Base-by-base conservation (phyloP, 805 yeast genomes). In the Vanderwaltozyma verrucispora region DNA sequence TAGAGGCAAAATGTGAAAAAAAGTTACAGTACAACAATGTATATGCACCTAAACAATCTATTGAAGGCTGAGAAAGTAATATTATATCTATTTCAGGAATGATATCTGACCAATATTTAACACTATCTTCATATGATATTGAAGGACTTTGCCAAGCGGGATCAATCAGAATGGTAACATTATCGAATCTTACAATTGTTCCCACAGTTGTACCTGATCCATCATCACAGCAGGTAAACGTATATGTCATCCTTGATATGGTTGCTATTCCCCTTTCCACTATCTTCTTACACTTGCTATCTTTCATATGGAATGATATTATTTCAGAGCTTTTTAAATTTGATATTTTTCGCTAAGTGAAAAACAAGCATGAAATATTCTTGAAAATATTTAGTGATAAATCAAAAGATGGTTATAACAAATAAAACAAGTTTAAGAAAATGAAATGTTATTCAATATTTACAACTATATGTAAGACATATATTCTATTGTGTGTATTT, bases 11-110 rank as follows among this genome's bases (percentile, higher is more conserved):
- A 20, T 74, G 69, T 4, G 63, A 60, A 20, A 79, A 75, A 44
- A 74, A 77, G 42, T 69, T 69, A 40, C 68, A 59, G 45, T 84
- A 74, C 19, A 92, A 56, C 29, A 77, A 63, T 0, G 81, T 76
- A 54, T 73, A 86, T 0, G 95, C 94, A 18, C 96, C 92, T 2
- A 85, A 49, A 51, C 77, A 87, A 33, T 79, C 77, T 1, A 78
- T 67, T 0, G 95, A 78, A 1, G 96, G 79, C 47, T 92, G 97
- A 2, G 96, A 86, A n/a, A 92, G 60, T 2, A 92, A 56, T 2
- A 92, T 73, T 16, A 81, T 57, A 48, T 86, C 87, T 3, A 82
- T 68, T 23, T 72, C 60, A 2, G 67, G 55, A 2, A 72, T 62
- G 9, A 71, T 49, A 0, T 55, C 46, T 8, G 70, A 69, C 47